phyloP scores from a whole-genome alignment of 176 grass and related monocot species.

The Coix lacrymajobi region DNA sequence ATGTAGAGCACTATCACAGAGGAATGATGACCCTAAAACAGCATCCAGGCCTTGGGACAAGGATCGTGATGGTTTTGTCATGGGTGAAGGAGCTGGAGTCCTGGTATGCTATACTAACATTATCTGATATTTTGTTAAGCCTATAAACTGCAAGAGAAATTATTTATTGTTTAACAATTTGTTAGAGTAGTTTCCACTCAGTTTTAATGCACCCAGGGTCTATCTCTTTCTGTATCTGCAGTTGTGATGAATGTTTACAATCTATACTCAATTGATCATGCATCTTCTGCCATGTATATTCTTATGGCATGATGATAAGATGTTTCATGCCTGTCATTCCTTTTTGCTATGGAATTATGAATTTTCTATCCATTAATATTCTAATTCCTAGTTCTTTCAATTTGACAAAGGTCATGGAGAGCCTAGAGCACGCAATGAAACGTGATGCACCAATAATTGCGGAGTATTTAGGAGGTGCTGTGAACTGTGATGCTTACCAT shows the following conservation, averaged over 20 bases:
- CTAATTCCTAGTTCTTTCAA: background rate
- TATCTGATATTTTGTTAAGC: background rate
- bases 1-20: slow-evolving; percentile 95
- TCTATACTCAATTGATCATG: background rate
- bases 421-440: slow-evolving; percentile 96
- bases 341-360: background rate
- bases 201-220: background rate
- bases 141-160: background rate
- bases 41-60: slow-evolving; percentile 99
- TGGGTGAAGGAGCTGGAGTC: slow-evolving; percentile 98
- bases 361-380: background rate
- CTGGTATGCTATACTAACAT: slow-evolving; percentile 45
- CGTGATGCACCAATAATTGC: slow-evolving; percentile 85
- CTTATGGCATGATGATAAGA: background rate
- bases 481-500: slow-evolving; percentile 99
- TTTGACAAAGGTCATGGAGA: slow-evolving; percentile 85
- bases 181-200: background rate
- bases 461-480: slow-evolving; percentile 91
- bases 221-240: background rate
- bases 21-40: slow-evolving; percentile 96
- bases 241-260: background rate
- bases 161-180: background rate
- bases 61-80: slow-evolving; percentile 94
- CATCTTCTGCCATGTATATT: background rate
- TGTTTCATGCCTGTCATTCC: background rate